A percentile compares a stretch with the other conserved stretches of the same genome.
Conservation (phyloP, 1,284 basidiomycete species). For the Anthracocystis panici-leucophaei region DNA sequence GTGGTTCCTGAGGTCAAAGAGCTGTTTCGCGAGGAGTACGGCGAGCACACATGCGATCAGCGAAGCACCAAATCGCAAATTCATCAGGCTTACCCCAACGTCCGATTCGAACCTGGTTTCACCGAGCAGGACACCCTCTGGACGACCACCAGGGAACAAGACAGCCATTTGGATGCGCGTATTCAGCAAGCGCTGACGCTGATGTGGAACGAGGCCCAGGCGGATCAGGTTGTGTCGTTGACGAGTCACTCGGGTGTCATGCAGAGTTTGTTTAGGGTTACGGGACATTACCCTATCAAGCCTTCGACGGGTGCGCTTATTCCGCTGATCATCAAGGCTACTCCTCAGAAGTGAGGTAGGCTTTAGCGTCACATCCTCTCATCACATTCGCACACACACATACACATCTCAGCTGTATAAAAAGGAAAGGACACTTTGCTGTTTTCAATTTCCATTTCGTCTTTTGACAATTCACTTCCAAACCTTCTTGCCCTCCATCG, state of each 20-base stretch:
- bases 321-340: slow-evolving; percentile 55
- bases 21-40: slow-evolving; percentile 49
- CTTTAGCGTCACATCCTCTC: background rate
- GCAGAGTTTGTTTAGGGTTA: slow-evolving; percentile 44
- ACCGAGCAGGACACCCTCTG: slow-evolving; percentile 29
- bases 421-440: background rate
- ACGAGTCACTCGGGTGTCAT: slow-evolving; percentile 55
- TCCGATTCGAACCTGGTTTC: slow-evolving; percentile 35
- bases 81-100: slow-evolving; percentile 32
- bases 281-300: slow-evolving; percentile 37
- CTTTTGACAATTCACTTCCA: slow-evolving; percentile 27
- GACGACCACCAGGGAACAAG: slow-evolving; percentile 32
- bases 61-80: slow-evolving; percentile 34
- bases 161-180: slow-evolving; percentile 26
- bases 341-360: slow-evolving; percentile 31
- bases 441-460: background rate
- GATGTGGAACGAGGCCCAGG: slow-evolving; percentile 34
- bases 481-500: slow-evolving; percentile 34
- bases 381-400: background rate
- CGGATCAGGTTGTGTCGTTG: slow-evolving; percentile 40
- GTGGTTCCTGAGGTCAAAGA: slow-evolving; percentile 21
- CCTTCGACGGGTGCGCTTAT: slow-evolving; percentile 48
- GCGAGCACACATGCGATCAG: slow-evolving; percentile 55
- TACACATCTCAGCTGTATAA: background rate
- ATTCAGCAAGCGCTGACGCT: slow-evolving; percentile 35